These are phyloP conservation scores for Cunninghamia lanceolata DNA, from an alignment of 75 land plant species.

Conservation along the genomic window DNA sequence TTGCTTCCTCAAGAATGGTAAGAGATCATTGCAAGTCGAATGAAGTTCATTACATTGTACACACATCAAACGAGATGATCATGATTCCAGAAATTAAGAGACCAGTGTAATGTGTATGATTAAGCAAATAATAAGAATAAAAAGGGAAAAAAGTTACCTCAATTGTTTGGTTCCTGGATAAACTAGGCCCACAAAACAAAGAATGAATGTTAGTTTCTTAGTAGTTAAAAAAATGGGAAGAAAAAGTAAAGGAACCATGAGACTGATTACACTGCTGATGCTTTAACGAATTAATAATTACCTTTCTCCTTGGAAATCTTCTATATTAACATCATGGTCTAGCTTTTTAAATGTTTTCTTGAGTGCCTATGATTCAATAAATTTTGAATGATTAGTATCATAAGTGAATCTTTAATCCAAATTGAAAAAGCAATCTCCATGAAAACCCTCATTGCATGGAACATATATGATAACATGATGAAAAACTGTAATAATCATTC, in stretches of 20 bases:
- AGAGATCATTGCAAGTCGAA: too few species aligned
- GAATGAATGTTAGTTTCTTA: background rate
- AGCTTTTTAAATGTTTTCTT: conserved; percentile 69
- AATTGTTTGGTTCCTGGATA: conserved; percentile 34
- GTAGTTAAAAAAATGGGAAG: background rate
- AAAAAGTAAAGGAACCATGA: background rate
- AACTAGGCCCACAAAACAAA: conserved; percentile 15
- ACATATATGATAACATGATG: background rate
- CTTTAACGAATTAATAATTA: conserved; percentile 9
- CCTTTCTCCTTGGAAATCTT: conserved; percentile 55
- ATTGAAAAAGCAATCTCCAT: background rate
- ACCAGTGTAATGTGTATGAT: too few species aligned
- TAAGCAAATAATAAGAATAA: too few species aligned
- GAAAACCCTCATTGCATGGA: background rate
- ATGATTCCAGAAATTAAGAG: too few species aligned
- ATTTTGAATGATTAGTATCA: background rate
- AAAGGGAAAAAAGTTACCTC: conserved; percentile 28
- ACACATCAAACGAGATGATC: too few species aligned
- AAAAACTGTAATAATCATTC: background rate
- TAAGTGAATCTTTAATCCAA: background rate
- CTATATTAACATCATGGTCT: conserved; percentile 66
- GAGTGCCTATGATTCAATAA: conserved; percentile 38
- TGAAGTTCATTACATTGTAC: too few species aligned
- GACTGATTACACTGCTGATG: too few species aligned
- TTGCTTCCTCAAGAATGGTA: too few species aligned